A percentile compares a stretch with the other conserved stretches of the same genome.
phyloP scores from a whole-genome alignment of 2,329 filamentous ascomycete species.

The Cladosporium phlei region DNA sequence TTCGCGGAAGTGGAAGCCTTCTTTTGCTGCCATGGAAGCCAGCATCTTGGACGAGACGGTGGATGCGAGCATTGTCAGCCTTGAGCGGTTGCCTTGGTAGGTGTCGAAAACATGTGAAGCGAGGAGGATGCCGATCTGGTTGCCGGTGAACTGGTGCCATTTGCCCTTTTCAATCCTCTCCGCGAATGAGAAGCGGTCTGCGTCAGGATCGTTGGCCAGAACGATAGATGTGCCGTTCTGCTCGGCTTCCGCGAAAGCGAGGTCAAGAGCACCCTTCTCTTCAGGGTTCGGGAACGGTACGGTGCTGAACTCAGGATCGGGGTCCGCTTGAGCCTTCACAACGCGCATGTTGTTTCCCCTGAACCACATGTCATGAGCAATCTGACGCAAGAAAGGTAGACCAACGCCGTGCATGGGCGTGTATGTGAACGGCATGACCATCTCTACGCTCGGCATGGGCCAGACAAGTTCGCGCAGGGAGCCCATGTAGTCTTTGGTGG shows the following conservation, averaged over 20 bases:
- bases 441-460: constrained; percentile 20
- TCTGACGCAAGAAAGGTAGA: constrained; percentile 43
- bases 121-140: constrained; percentile 58
- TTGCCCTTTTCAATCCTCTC: constrained; percentile 50
- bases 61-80: constrained; percentile 56
- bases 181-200: constrained; percentile 59
- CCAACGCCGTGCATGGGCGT: constrained; percentile 56
- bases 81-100: constrained; percentile 34
- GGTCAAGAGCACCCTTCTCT: constrained; percentile 57
- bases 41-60: constrained; percentile 63
- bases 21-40: constrained; percentile 49
- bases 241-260: constrained; percentile 54
- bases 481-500: constrained; percentile 41
- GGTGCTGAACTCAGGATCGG: constrained; percentile 60
- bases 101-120: constrained; percentile 54
- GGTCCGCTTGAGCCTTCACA: constrained; percentile 49
- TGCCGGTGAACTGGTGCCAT: constrained; percentile 62
- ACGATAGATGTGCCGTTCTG: constrained; percentile 47
- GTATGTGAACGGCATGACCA: constrained; percentile 44
- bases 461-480: constrained; percentile 35
- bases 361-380: constrained; percentile 33
- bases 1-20: constrained; percentile 55
- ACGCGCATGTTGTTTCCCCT: constrained; percentile 37
- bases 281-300: constrained; percentile 63
- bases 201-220: constrained; percentile 61